A percentile compares a stretch with the other conserved stretches of the same genome.
Conservation (phyloP, 495 filamentous ascomycete species). For the Penicillium turbatum region DNA sequence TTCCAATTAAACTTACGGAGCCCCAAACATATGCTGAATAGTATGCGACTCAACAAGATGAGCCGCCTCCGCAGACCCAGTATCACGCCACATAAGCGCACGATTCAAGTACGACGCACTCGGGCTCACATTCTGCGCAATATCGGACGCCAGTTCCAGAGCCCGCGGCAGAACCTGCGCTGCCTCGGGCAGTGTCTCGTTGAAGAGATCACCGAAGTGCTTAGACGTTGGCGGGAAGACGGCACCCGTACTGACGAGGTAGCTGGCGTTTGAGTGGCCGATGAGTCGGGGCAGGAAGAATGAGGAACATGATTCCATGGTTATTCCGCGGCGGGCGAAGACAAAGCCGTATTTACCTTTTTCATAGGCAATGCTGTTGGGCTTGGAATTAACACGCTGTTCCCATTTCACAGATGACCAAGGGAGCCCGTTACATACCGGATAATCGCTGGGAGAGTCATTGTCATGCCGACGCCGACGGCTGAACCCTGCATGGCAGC, state of each 20-base stretch:
- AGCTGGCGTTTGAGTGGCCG: constrained; percentile 52
- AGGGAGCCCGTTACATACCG: constrained; percentile 19
- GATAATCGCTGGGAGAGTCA: constrained; percentile 59
- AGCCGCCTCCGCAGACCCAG: constrained; percentile 50
- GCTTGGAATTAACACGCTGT: too few relatives aligned
- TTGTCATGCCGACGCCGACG: constrained; percentile 64
- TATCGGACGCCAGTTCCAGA: constrained; percentile 53
- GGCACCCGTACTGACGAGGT: constrained; percentile 40
- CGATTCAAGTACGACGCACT: constrained; percentile 53
- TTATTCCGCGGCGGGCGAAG: constrained; percentile 57
- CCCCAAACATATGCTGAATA: constrained; percentile 52
- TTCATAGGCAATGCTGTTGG: constrained; percentile 45
- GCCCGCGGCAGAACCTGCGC: constrained; percentile 52
- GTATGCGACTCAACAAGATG: constrained; percentile 57
- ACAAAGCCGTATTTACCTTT: constrained; percentile 60
- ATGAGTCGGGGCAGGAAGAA: constrained; percentile 61
- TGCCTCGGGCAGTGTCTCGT: constrained; percentile 47
- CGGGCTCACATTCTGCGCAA: constrained; percentile 53
- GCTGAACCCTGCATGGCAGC: constrained; percentile 62
- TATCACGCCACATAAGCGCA: constrained; percentile 56
- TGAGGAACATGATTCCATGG: constrained; percentile 59
- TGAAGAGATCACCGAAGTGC: constrained; percentile 50
- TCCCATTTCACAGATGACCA: too few relatives aligned
- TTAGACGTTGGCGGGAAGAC: constrained; percentile 30
- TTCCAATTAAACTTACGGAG: constrained; percentile 23